Evolutionary conservation across 1,284 basidiomycete species (phyloP).

Genomic region (Ganoderma sp.): DNA sequence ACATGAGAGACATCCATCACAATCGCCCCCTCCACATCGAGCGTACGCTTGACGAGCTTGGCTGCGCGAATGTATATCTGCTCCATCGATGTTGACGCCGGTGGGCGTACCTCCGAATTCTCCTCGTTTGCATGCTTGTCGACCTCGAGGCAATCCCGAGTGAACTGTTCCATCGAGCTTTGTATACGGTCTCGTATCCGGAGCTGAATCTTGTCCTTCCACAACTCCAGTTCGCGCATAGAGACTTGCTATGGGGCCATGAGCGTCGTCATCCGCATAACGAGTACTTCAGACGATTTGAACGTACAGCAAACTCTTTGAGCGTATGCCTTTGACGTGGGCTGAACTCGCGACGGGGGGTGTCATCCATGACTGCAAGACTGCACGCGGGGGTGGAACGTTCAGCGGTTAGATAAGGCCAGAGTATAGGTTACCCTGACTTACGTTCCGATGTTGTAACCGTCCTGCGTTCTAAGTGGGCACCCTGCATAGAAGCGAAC

Average conservation of each 20-base stretch:
- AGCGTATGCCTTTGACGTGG: constrained; percentile 90
- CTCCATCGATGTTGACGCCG: constrained; percentile 68
- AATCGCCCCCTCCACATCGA: constrained; percentile 91
- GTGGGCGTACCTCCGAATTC: constrained; percentile 35
- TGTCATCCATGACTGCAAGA: constrained; percentile 86
- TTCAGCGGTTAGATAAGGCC: background rate
- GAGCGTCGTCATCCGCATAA: background rate
- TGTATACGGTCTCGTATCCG: constrained; percentile 92
- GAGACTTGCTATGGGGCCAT: constrained; percentile 67
- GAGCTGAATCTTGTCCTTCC: constrained; percentile 94
- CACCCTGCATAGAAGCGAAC: constrained; percentile 93
- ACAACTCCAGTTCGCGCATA: constrained; percentile 96
- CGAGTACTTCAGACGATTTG: too few species aligned
- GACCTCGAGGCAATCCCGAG: constrained; percentile 92
- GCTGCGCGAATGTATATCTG: constrained; percentile 88
- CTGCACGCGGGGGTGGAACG: constrained; percentile 43
- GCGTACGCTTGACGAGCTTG: constrained; percentile 84
- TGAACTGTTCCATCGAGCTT: constrained; percentile 90
- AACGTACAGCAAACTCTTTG: constrained; percentile 84
- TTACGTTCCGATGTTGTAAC: constrained; percentile 86
- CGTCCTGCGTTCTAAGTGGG: constrained; percentile 87
- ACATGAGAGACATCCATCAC: constrained; percentile 93
- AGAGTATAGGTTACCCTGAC: constrained; percentile 34
- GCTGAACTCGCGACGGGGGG: constrained; percentile 83
- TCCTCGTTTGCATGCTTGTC: constrained; percentile 63